Evolutionary conservation across 768 basidiomycete genomes (phyloP), one percentile per base, ranked within the genome.

Genomic region (Agaricus sinodeliciosus): DNA sequence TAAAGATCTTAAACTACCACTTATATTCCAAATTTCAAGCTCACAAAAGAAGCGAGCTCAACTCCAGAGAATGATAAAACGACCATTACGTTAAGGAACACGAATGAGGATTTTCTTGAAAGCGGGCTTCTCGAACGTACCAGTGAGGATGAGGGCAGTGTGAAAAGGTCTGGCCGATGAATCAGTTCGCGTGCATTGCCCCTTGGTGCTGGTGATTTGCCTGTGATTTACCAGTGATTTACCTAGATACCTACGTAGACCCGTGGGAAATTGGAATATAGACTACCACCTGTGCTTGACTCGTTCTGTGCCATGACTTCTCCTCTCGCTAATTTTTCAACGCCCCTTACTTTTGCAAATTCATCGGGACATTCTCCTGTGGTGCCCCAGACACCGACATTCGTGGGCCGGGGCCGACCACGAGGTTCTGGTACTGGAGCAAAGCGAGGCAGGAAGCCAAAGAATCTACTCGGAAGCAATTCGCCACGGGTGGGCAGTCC

Each of bases 391-490:
- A 67, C 67, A n/a, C 65, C 65, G 11, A 65, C 65, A 28, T 62
- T 63, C 13, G 57, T 55, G 22, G 58, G 62, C 43, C 67, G 71
- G 8, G 69, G 71, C 26, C 63, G 71, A 27, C 66, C 66, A 18
- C 55, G 69, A 54, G 71, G 69, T 25, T 37, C 65, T 43, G 51
- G 54, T 27, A 64, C 61, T 16, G 72, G 73, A 53, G 73, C 72
- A 49, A 74, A 76, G 65, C 70, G 75, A 37, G 73, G 76, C 51
- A 66, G 72, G 41, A 80, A 80, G 62, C 76, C 78, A 5, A 72
- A 72, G 36, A 72, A 69, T 36, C 67, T 66, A 11, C 56, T 64
- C 18, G 65, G 63, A 2, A 58, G 69, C 9, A 60, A 59, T 3
- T 66, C 67, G 35, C 67, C 74, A 11, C 55, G 66, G 26, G 64